These are phyloP conservation scores for Neopestalotiopsis rosae DNA, from an alignment of 2,329 filamentous ascomycete species.

Conservation along the genomic window DNA sequence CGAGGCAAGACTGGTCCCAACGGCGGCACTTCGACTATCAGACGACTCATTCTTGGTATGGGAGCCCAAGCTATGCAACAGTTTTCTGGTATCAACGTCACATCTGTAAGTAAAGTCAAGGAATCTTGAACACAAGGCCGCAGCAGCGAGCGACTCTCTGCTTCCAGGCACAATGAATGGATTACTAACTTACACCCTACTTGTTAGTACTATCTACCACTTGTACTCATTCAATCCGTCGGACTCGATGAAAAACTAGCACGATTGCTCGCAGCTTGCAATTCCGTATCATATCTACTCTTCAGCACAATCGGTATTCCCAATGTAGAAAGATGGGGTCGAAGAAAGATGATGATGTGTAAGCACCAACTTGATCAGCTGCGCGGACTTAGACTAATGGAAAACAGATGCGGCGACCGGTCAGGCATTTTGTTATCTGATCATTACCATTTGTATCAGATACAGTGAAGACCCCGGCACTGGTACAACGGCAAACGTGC, in stretches of 20 bases:
- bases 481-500: constrained; percentile 15
- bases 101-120: background rate
- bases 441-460: constrained; percentile 27
- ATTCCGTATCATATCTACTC: constrained; percentile 35
- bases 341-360: constrained; percentile 63
- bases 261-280: constrained; percentile 57
- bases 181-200: background rate
- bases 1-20: constrained; percentile 48
- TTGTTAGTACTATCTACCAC: constrained; percentile 41
- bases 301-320: constrained; percentile 33
- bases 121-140: background rate
- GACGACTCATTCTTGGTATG: constrained; percentile 55
- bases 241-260: constrained; percentile 54
- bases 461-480: constrained; percentile 21
- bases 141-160: background rate
- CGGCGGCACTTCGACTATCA: constrained; percentile 53
- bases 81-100: constrained; percentile 41
- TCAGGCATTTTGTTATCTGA: constrained; percentile 55
- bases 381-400: background rate
- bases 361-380: constrained; percentile 1
- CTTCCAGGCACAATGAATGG: background rate
- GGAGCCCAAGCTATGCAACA: constrained; percentile 45
- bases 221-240: constrained; percentile 57
- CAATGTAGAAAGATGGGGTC: constrained; percentile 47
- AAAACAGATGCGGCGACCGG: constrained; percentile 47